phyloP scores from a whole-genome alignment of 148 eudicot genomes.

The Silene uniflora region DNA sequence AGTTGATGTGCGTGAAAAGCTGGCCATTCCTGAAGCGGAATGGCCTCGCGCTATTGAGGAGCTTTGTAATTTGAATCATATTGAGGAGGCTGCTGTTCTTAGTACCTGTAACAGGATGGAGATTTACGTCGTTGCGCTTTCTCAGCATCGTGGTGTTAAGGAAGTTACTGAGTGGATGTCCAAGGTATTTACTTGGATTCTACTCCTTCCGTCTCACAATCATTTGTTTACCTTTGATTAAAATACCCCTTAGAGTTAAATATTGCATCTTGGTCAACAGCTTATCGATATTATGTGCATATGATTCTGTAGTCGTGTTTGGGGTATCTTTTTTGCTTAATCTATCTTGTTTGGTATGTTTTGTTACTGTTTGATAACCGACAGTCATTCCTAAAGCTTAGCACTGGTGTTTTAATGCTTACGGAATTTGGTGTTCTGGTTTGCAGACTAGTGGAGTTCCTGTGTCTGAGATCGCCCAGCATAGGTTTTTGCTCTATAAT shows the following conservation, averaged over 20 bases:
- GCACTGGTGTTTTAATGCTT: background rate
- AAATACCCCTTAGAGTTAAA: too few species aligned
- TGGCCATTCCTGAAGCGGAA: slow-evolving; percentile 98
- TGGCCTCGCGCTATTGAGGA: slow-evolving; percentile 95
- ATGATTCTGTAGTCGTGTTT: too few species aligned
- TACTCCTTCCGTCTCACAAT: background rate
- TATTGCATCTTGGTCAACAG: too few species aligned
- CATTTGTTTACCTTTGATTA: too few species aligned
- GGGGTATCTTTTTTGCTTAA: too few species aligned
- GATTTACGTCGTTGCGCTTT: slow-evolving; percentile 91
- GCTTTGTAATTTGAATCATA: slow-evolving; percentile 80
- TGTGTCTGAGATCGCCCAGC: slow-evolving; percentile 73
- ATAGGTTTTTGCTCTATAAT: slow-evolving; percentile 74
- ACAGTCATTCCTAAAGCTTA: background rate
- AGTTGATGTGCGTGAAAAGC: slow-evolving; percentile 92
- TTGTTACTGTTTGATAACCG: background rate
- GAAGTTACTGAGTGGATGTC: slow-evolving; percentile 99
- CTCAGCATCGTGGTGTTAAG: slow-evolving; percentile 93
- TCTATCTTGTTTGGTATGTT: too few species aligned
- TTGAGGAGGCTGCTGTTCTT: slow-evolving; percentile 96
- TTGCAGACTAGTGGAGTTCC: slow-evolving; percentile 86
- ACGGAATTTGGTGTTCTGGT: slow-evolving; percentile 16
- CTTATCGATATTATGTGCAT: too few species aligned
- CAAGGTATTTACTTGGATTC: slow-evolving; percentile 44
- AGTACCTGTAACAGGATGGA: slow-evolving; percentile 97